A percentile compares a stretch with the other conserved stretches of the same genome.
Conservation (phyloP, 208 protist species). For the Herpetomonas tarakana region DNA sequence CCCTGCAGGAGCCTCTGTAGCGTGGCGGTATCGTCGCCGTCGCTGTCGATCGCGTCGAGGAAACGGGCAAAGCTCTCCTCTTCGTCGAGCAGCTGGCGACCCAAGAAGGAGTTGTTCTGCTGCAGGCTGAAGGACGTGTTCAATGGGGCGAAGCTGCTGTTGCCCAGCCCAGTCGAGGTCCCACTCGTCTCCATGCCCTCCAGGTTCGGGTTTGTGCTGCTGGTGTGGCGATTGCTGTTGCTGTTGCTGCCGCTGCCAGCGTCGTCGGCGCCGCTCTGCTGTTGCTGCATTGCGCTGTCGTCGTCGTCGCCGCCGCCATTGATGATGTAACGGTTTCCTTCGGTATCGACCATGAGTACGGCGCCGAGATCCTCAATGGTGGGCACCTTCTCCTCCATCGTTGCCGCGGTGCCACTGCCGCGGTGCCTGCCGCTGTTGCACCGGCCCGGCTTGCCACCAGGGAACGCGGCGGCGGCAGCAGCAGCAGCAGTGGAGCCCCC, state of each 20-base stretch:
- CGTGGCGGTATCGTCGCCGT: slow-evolving; percentile 27
- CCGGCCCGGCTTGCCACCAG: background rate
- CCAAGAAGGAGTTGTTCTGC: slow-evolving; percentile 4
- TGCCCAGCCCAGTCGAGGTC: background rate
- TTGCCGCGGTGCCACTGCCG: background rate
- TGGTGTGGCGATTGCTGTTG: background rate
- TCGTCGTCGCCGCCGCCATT: background rate
- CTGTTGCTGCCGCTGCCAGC: slow-evolving; percentile 2
- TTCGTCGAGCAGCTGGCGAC: slow-evolving; percentile 12
- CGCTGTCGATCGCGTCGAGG: slow-evolving; percentile 17
- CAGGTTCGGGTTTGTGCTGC: background rate
- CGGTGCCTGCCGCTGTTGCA: background rate
- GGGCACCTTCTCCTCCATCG: too few relatives aligned
- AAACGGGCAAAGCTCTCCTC: slow-evolving; percentile 25
- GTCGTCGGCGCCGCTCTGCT: background rate
- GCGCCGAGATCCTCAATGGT: background rate
- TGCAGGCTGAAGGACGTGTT: slow-evolving; percentile 13
- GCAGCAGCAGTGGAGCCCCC: too few relatives aligned
- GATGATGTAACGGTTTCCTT: background rate
- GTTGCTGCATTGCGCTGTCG: too few relatives aligned
- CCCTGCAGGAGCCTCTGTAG: slow-evolving; percentile 18
- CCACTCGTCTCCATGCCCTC: background rate
- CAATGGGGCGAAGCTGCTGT: background rate
- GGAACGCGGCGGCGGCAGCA: too few relatives aligned
- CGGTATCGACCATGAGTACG: background rate